Base-by-base conservation (phyloP, 2,329 filamentous ascomycete species). In the Simplicillium aogashimaense region DNA sequence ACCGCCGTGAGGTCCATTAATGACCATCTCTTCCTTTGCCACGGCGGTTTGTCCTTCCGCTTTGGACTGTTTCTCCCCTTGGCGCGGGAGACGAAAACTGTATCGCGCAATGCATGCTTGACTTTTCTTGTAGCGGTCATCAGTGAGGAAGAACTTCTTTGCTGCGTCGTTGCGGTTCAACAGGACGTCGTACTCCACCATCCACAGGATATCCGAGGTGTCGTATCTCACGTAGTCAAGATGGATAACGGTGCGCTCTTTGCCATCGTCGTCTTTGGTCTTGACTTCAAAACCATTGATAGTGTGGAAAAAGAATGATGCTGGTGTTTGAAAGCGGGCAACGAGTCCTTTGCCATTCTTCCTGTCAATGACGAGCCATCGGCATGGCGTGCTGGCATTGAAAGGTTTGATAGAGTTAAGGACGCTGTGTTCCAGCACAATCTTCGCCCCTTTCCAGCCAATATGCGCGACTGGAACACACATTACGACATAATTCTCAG, bases 291-390 rank as follows among this genome's bases (percentile, higher is more conserved):
- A 92, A 0, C 84, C 75, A 49, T 94, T 94, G 53, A 86, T 66
- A 0, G 75, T 76, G 59, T 94, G 86, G 57, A 94, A 94, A 58
- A 78, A 81, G 65, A 89, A 94, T 36, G 79, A 79, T 0, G 83
- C 72, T 0, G 75, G 69, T 13, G 76, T 81, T 14, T 80, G 72
- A 51, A 83, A 89, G 2, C 70, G 74, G 7, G 76, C 81, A 0
- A 92, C 70, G 0, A 92, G 62, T 0, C 86, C 85, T 36, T 68
- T 67, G 4, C 68, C 72, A 3, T 66, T 59, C 3, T 55, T 66
- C 2, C 86, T 76, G 54, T 92, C 85, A 14, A 94, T 59, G 1
- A 94, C 74, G 46, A 84, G 77, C 86, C 87, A 94, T 20, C 61
- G 74, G 30, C 77, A 78, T 31, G 68, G 65, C 16, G 69, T 67